phyloP scores from a whole-genome alignment of 2,329 filamentous ascomycete species.

The Metarhizium anisopliae region DNA sequence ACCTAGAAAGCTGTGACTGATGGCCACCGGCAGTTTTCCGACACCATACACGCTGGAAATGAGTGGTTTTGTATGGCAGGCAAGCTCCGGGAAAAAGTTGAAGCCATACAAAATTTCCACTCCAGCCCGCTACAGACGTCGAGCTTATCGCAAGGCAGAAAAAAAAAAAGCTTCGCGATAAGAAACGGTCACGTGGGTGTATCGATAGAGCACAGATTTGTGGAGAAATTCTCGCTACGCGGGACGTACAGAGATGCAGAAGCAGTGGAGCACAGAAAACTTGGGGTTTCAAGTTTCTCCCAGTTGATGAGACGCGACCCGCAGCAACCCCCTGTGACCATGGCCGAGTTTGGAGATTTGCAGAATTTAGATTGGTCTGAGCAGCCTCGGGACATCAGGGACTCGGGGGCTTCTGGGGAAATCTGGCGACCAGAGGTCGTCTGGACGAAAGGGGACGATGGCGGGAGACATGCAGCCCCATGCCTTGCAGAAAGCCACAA shows the following conservation, averaged over 20 bases:
- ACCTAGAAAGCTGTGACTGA: neutral
- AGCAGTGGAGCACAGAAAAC: neutral
- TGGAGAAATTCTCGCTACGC: neutral
- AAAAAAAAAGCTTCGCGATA: constrained; percentile 22
- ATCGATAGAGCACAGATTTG: constrained; percentile 14
- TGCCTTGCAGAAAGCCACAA: neutral
- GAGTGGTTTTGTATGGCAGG: constrained; percentile 1
- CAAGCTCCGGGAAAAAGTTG: constrained; percentile 12
- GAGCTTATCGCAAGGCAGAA: constrained; percentile 12
- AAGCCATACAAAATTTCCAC: constrained; percentile 17
- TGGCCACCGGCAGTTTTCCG: neutral
- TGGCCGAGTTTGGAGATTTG: neutral
- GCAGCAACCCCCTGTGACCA: neutral
- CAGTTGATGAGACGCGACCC: neutral
- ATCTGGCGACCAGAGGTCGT: neutral
- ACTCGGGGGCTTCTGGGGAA: neutral
- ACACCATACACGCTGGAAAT: neutral
- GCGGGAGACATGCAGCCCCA: neutral
- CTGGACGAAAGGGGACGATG: neutral
- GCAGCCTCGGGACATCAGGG: neutral
- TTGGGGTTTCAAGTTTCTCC: neutral
- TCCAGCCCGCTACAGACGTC: constrained; percentile 5
- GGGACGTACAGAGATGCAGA: neutral
- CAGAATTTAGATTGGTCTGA: neutral
- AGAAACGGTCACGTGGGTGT: constrained; percentile 14